Percentiles rank a stretch among this genome's conserved stretches.
Conservation (phyloP, 768 basidiomycete species). For the Lentinula boryana region DNA sequence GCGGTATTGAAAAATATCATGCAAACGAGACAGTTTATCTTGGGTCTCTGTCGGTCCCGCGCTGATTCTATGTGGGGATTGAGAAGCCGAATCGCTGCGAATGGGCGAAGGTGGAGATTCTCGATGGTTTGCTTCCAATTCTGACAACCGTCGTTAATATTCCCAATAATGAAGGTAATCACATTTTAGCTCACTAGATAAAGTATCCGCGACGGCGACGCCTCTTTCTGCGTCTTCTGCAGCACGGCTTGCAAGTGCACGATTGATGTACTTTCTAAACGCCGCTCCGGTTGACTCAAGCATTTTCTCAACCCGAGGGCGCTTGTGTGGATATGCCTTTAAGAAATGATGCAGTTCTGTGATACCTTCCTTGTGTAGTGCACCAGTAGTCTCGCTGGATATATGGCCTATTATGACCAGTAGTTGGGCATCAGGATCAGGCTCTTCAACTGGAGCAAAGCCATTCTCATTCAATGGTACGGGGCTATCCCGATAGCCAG, state of each 20-base stretch:
- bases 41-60: slow-evolving; percentile 35
- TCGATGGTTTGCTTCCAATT: slow-evolving; percentile 57
- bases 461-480: slow-evolving; percentile 58
- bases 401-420: slow-evolving; percentile 81
- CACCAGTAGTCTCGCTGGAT: slow-evolving; percentile 83
- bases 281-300: slow-evolving; percentile 84
- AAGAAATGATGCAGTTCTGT: slow-evolving; percentile 92
- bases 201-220: slow-evolving; percentile 75
- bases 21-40: slow-evolving; percentile 68
- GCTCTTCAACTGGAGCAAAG: slow-evolving; percentile 59
- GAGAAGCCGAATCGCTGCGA: slow-evolving; percentile 15
- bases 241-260: slow-evolving; percentile 83
- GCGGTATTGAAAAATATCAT: slow-evolving; percentile 80
- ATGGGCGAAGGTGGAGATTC: slow-evolving; percentile 24
- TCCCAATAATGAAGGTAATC: slow-evolving; percentile 9
- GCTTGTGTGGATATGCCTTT: slow-evolving; percentile 84
- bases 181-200: slow-evolving; percentile 58
- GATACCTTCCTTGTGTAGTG: slow-evolving; percentile 89
- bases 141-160: slow-evolving; percentile 24
- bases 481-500: slow-evolving; percentile 58
- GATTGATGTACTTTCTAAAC: slow-evolving; percentile 87
- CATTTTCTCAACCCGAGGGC: slow-evolving; percentile 77
- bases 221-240: slow-evolving; percentile 80
- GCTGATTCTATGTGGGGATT: slow-evolving; percentile 28
- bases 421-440: slow-evolving; percentile 82